A percentile compares a stretch with the other conserved stretches of the same genome.
These are phyloP conservation scores for Rusavskia elegans DNA, from an alignment of 495 filamentous ascomycete species.

Conservation along the genomic window DNA sequence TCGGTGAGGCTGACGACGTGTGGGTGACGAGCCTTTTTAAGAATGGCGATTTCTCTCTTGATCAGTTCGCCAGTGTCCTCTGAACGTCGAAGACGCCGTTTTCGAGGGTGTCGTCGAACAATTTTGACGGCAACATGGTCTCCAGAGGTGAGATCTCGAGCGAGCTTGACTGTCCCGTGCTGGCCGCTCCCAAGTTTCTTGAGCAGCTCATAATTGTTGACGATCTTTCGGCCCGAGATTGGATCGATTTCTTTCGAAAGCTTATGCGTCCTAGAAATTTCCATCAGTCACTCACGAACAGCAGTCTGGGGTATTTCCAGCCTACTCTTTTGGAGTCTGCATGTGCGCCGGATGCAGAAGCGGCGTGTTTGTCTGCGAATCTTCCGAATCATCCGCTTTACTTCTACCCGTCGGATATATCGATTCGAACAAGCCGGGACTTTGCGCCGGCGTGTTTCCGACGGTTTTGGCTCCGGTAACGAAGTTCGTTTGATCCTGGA, in stretches of 20 bases:
- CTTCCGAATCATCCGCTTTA: conserved; percentile 28
- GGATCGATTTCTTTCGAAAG: conserved; percentile 50
- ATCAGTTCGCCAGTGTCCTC: conserved; percentile 78
- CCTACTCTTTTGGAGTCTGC: conserved; percentile 46
- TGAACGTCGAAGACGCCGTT: conserved; percentile 66
- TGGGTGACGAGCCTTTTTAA: conserved; percentile 93
- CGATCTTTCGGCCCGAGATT: conserved; percentile 78
- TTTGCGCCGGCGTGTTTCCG: conserved; percentile 51
- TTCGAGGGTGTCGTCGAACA: conserved; percentile 87
- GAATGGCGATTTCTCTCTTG: conserved; percentile 89
- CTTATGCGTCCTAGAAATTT: conserved; percentile 12
- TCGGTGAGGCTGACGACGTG: conserved; percentile 91
- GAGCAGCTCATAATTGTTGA: conserved; percentile 95
- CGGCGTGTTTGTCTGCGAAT: conserved; percentile 33
- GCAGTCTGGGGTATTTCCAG: conserved; percentile 1
- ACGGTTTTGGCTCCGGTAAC: conserved; percentile 30
- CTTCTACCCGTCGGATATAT: conserved; percentile 13
- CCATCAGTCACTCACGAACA: background rate
- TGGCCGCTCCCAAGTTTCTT: conserved; percentile 89
- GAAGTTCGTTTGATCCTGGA: conserved; percentile 18
- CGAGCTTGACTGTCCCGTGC: conserved; percentile 94
- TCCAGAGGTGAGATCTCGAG: conserved; percentile 56
- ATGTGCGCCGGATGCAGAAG: conserved; percentile 49
- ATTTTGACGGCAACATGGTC: conserved; percentile 96
- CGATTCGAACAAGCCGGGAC: conserved; percentile 46